phyloP scores from a whole-genome alignment of 2,329 filamentous ascomycete species.

The Canariomyces notabilis region DNA sequence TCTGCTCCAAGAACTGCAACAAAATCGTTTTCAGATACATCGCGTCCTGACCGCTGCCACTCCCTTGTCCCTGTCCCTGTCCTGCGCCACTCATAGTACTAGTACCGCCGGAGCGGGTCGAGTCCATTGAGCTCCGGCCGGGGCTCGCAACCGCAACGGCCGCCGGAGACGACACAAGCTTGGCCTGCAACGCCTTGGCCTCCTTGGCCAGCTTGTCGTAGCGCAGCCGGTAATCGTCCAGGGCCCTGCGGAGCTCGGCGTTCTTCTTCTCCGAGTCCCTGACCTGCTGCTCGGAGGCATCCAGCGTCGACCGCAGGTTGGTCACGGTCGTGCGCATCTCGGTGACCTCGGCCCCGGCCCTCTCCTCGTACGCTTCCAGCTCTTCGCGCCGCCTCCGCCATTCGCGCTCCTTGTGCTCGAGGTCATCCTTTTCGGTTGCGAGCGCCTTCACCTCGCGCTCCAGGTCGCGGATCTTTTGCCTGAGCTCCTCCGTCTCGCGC shows the following conservation, averaged over 20 bases:
- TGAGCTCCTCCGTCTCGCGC: conserved; percentile 82
- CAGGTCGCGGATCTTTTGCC: conserved; percentile 70
- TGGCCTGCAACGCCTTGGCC: conserved; percentile 48
- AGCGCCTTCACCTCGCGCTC: conserved; percentile 71
- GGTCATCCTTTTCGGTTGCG: conserved; percentile 69
- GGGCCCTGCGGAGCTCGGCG: conserved; percentile 64
- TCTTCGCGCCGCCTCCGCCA: conserved; percentile 70
- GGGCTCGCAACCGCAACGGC: conserved; percentile 33
- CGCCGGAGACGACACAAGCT: conserved; percentile 30
- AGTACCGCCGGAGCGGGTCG: conserved; percentile 36
- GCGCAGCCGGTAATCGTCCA: conserved; percentile 72
- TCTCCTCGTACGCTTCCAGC: conserved; percentile 65
- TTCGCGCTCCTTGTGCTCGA: conserved; percentile 68
- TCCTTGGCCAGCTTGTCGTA: conserved; percentile 77
- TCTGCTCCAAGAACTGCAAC: conserved; percentile 75
- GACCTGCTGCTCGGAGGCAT: conserved; percentile 80
- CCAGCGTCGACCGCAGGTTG: conserved; percentile 72
- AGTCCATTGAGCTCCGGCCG: conserved; percentile 42
- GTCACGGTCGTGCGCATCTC: conserved; percentile 74
- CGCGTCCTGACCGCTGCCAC: conserved; percentile 39
- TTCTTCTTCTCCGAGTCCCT: conserved; percentile 80
- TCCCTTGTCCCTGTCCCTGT: conserved; percentile 16
- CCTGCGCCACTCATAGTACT: conserved; percentile 25
- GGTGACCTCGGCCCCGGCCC: conserved; percentile 64
- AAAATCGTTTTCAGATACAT: conserved; percentile 77